Evolutionary conservation across 139 green algal genomes (phyloP).

Genomic region (Dunaliella primolecta): DNA sequence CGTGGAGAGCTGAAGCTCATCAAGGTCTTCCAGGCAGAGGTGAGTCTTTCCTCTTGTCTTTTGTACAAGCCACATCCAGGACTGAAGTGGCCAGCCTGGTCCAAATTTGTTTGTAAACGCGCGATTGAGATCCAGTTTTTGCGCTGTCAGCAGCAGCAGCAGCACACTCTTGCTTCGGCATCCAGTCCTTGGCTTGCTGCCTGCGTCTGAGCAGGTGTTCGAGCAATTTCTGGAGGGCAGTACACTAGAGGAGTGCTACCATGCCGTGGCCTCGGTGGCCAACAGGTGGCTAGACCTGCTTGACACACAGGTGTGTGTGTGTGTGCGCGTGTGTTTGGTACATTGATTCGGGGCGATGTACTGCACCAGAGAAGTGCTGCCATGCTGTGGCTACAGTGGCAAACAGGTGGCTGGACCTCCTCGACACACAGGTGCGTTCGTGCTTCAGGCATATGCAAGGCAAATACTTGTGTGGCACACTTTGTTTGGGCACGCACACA

Average conservation of each 20-base stretch:
- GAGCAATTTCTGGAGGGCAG: constrained; percentile 85
- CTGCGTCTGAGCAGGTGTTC: constrained; percentile 94
- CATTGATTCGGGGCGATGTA: neutral
- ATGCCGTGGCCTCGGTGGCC: constrained; percentile 83
- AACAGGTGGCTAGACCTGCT: constrained; percentile 97
- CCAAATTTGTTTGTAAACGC: constrained; percentile 2
- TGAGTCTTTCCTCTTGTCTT: constrained; percentile 14
- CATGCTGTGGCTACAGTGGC: too few relatives aligned
- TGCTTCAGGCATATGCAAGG: too few relatives aligned
- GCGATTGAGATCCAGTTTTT: too few relatives aligned
- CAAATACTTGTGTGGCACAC: too few relatives aligned
- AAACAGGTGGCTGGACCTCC: neutral
- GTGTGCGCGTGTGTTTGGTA: constrained; percentile 2
- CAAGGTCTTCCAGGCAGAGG: constrained; percentile 93
- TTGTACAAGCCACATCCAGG: neutral
- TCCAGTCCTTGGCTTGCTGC: too few relatives aligned
- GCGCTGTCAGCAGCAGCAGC: too few relatives aligned
- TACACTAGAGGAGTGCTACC: constrained; percentile 89
- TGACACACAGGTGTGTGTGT: constrained; percentile 72
- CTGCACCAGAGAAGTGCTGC: too few relatives aligned
- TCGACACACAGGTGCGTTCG: neutral
- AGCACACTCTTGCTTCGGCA: too few relatives aligned
- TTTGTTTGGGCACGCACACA: too few relatives aligned
- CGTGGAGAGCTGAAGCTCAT: constrained; percentile 98
- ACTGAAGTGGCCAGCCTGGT: neutral